Evolutionary conservation across 371 early-diverging fungal species (phyloP), one percentile per base, ranked within the genome.

Genomic region (Circinella umbellata): DNA sequence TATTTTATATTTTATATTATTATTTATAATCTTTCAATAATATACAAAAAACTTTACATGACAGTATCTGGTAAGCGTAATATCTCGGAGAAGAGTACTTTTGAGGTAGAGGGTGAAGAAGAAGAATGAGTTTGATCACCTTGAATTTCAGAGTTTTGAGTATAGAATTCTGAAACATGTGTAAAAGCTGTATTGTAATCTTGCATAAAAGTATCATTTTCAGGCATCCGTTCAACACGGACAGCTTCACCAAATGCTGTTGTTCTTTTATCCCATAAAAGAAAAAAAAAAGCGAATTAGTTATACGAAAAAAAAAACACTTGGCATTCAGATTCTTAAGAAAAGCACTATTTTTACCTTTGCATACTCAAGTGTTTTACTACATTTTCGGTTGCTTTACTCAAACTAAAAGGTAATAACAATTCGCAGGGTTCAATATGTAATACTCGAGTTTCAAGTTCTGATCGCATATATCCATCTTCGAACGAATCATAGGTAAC

Each of bases 361-460:
- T 80, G 78, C 20, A 60, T 69, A 51, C 74, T 71, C 63, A 83
- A 68, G 69, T 76, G 83, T 8, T 61, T 73, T 18, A 91, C 71
- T n/a, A 88, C 64, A 36, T 86, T 86, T 61, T 84, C 83, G 1
- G 91, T 88, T 0, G 88, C 84, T 37, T 76, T 68, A 48, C 88
- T 86, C 63, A 92, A 68, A 1, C 61, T 38, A 0, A 61, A 54
- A 0, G 96, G 91, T 0, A 93, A 64, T 18, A 96, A 77, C 9
- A 96, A 66, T 75, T 96, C 96, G 38, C 87, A 81, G 0, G 95
- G 94, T 39, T 87, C 89, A 47, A 95, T 76, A 71, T 95, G 93
- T 57, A 86, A 74, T 38, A 96, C 42, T 2, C 95, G 86, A 0
- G 95, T 93, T 69, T 95, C 95, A 10, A 95, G 83, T 64, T 92